These are phyloP conservation scores for Naganishia liquefaciens DNA, from an alignment of 1,284 basidiomycete genomes.

Conservation along the genomic window DNA sequence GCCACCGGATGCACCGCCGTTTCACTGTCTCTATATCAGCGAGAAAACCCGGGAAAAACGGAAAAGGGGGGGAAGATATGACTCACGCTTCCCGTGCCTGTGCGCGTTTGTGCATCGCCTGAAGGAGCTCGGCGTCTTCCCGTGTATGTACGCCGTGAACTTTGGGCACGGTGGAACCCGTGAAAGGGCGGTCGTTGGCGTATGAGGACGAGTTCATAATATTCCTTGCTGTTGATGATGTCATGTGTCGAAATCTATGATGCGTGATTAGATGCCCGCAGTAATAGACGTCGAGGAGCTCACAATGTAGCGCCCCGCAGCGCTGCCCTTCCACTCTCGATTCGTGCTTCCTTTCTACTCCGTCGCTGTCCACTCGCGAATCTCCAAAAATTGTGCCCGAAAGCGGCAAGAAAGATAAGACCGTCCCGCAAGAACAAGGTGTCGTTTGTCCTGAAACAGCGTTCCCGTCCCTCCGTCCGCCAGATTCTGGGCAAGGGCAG, in stretches of 20 bases:
- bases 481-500: too few species aligned
- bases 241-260: neutral
- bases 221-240: neutral
- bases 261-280: too few species aligned
- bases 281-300: too few species aligned
- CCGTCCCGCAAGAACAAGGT: too few species aligned
- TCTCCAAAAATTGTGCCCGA: too few species aligned
- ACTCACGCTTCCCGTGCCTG: conserved; percentile 6
- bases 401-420: too few species aligned
- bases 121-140: conserved; percentile 7
- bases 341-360: too few species aligned
- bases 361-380: too few species aligned
- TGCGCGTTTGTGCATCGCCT: neutral
- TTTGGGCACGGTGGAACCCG: neutral
- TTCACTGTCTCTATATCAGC: conserved; percentile 2
- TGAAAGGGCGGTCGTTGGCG: neutral
- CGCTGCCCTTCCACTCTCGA: too few species aligned
- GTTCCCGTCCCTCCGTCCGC: too few species aligned
- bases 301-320: too few species aligned
- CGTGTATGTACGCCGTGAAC: neutral
- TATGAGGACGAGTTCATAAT: neutral
- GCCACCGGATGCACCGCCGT: neutral
- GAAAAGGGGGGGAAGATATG: neutral
- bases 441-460: too few species aligned
- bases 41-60: neutral